Conservation (phyloP, 306 rosid genomes). For the Arachis stenosperma region DNA sequence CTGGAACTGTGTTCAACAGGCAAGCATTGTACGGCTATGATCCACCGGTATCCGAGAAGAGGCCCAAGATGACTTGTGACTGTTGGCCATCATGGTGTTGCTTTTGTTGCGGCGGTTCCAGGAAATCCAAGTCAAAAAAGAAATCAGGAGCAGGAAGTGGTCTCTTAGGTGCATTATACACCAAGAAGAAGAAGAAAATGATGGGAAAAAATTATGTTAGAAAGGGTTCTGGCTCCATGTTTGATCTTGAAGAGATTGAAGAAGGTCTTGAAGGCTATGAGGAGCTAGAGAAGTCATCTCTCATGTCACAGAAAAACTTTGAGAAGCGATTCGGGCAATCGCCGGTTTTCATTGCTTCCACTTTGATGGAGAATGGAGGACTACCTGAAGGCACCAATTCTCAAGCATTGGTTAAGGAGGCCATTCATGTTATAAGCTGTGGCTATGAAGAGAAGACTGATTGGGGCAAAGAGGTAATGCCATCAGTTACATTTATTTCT, state of each 20-base stretch:
- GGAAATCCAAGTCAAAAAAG: slow-evolving; percentile 87
- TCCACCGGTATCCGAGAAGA: slow-evolving; percentile 55
- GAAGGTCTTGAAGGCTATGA: slow-evolving; percentile 99
- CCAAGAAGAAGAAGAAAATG: slow-evolving; percentile 87
- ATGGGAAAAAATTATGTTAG: slow-evolving; percentile 71
- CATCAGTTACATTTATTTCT: slow-evolving; percentile 1
- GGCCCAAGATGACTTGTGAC: slow-evolving; percentile 58
- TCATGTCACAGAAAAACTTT: slow-evolving; percentile 92
- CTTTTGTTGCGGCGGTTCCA: slow-evolving; percentile 82
- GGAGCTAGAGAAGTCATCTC: slow-evolving; percentile 97
- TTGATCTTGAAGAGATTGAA: slow-evolving; percentile 95
- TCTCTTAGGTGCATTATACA: slow-evolving; percentile 63
- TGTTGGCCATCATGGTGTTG: slow-evolving; percentile 74
- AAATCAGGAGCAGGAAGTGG: slow-evolving; percentile 51
- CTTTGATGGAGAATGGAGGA: slow-evolving; percentile 92
- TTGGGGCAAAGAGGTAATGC: slow-evolving; percentile 78
- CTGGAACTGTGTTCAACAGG: slow-evolving; percentile 55
- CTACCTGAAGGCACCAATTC: slow-evolving; percentile 76
- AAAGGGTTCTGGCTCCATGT: slow-evolving; percentile 68
- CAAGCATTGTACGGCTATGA: slow-evolving; percentile 60
- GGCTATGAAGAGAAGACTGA: slow-evolving; percentile 96
- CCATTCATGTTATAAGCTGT: slow-evolving; percentile 90
- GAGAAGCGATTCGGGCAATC: slow-evolving; percentile 93
- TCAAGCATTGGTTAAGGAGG: slow-evolving; percentile 82
- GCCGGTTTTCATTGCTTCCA: slow-evolving; percentile 89